Conservation (phyloP, 108 stramenopile genomes). For the Nitzschia inconspicua region DNA sequence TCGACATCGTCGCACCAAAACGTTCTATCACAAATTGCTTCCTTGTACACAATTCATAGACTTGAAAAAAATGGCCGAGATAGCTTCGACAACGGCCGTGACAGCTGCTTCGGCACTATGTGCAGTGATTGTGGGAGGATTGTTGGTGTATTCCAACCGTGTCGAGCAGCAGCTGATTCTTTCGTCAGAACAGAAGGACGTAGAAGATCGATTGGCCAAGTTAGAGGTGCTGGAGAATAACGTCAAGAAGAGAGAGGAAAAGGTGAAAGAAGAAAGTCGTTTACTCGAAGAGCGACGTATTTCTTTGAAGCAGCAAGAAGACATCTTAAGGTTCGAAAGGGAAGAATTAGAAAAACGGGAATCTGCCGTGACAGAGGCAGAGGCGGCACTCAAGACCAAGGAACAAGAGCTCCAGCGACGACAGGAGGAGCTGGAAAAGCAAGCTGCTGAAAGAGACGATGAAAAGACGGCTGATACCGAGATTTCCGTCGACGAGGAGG, state of each 20-base stretch:
- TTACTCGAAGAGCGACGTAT: not conserved
- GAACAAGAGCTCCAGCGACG: not conserved
- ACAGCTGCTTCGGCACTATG: not conserved
- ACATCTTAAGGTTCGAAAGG: not conserved
- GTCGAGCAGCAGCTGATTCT: not conserved
- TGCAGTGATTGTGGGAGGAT: not conserved
- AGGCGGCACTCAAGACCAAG: not conserved
- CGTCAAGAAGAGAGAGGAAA: not conserved
- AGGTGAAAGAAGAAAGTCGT: not conserved
- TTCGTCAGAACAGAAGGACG: not conserved
- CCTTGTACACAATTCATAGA: too few relatives aligned
- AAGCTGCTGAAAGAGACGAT: not conserved
- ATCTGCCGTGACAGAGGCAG: not conserved
- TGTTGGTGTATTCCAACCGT: not conserved
- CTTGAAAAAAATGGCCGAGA: too few relatives aligned
- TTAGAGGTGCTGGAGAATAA: not conserved
- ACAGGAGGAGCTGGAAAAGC: not conserved
- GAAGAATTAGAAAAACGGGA: conserved; percentile 3
- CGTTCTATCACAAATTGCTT: too few relatives aligned
- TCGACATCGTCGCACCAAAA: too few relatives aligned
- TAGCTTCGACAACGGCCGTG: not conserved
- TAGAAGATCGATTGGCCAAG: conserved; percentile 3
- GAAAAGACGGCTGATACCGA: not conserved
- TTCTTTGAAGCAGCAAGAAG: not conserved
- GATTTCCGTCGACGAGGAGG: not conserved